Evolutionary conservation across 2,329 filamentous ascomycete species (phyloP).

Genomic region (Colletotrichum horii): DNA sequence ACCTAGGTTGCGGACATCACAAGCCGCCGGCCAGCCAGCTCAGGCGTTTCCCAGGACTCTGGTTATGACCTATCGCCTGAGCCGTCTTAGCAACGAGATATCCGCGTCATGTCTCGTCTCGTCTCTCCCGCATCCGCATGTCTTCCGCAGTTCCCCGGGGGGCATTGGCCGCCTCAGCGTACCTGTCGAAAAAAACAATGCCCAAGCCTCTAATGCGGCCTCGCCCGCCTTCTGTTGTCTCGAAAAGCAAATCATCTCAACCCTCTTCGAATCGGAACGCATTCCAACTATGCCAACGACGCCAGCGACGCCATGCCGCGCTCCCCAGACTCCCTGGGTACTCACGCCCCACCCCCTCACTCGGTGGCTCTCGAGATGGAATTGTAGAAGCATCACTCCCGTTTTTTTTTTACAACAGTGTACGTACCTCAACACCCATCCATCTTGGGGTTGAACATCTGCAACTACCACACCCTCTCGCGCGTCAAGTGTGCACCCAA

Average conservation of each 20-base stretch:
- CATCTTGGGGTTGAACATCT: not conserved
- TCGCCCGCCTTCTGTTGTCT: conserved; percentile 7
- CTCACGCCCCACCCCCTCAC: not conserved
- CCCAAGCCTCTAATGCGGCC: conserved; percentile 7
- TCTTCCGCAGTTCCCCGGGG: conserved; percentile 16
- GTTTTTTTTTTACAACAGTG: not conserved
- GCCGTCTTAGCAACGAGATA: not conserved
- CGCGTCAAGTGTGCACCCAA: not conserved
- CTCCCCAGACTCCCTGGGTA: not conserved
- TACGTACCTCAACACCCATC: conserved; percentile 5
- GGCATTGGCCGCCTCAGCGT: conserved; percentile 1
- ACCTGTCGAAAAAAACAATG: conserved; percentile 1
- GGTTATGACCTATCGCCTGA: not conserved
- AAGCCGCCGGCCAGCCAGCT: not conserved
- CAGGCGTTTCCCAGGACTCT: not conserved
- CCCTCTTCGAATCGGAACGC: conserved; percentile 18
- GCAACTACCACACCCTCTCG: conserved; percentile 14
- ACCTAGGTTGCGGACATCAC: not conserved
- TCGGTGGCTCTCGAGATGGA: conserved; percentile 8
- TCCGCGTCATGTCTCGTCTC: conserved; percentile 20
- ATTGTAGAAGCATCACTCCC: not conserved
- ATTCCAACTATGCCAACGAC: not conserved
- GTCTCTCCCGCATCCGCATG: conserved; percentile 6
- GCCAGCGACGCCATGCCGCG: conserved; percentile 9
- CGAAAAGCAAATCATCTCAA: conserved; percentile 16